phyloP scores from a whole-genome alignment of 176 grass and related monocot species.

The Juncus effusus region DNA sequence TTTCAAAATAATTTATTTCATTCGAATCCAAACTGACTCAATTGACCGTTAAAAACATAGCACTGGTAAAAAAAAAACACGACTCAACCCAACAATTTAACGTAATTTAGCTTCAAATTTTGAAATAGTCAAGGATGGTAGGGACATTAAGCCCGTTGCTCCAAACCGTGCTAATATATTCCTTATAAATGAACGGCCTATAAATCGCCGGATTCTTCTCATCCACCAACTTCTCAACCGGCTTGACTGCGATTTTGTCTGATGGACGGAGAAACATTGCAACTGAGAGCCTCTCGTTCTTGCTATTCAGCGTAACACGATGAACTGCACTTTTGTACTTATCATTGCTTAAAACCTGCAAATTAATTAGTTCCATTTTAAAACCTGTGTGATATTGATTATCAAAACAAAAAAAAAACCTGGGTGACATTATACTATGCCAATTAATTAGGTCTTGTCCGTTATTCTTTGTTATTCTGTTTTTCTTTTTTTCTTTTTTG shows the following conservation, averaged over 20 bases:
- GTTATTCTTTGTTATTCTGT: no score
- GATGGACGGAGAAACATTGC: conserved; percentile 76
- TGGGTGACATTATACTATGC: not conserved
- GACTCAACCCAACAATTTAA: no score
- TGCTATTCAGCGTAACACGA: conserved; percentile 59
- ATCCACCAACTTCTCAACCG: conserved; percentile 38
- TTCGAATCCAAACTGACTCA: no score
- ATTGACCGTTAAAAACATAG: no score
- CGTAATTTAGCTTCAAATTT: not conserved
- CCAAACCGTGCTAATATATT: conserved; percentile 66
- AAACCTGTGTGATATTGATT: not conserved
- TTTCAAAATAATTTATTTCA: no score
- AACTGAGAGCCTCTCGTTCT: conserved; percentile 73
- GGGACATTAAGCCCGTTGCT: conserved; percentile 47
- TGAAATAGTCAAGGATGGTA: conserved; percentile 58
- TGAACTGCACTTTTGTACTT: conserved; percentile 64
- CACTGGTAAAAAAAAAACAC: no score
- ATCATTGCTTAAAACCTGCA: conserved; percentile 65
- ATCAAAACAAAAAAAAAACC: no score
- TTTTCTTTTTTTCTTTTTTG: no score
- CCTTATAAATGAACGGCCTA: conserved; percentile 51
- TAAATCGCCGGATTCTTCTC: conserved; percentile 36
- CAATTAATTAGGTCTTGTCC: no score
- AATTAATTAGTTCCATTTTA: not conserved
- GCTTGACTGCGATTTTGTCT: conserved; percentile 33